Conservation (phyloP, 495 filamentous ascomycete genomes). For the Penicillium goetzii region DNA sequence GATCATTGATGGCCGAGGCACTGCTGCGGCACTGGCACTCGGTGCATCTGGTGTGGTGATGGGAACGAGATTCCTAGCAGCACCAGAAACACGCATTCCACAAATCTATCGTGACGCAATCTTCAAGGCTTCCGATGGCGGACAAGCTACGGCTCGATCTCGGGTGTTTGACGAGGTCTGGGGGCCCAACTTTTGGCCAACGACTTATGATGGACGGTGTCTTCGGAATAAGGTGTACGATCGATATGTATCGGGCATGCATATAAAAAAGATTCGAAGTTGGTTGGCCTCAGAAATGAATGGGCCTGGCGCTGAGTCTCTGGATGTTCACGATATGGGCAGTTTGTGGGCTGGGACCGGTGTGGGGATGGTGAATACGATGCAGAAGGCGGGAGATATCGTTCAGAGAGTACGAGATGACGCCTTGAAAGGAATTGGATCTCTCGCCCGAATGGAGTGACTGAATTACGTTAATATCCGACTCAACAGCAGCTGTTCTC, state of each 20-base stretch:
- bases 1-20: conserved; percentile 63
- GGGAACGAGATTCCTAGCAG: conserved; percentile 70
- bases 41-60: conserved; percentile 67
- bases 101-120: conserved; percentile 61
- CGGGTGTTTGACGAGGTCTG: conserved; percentile 68
- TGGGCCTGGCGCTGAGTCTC: not conserved
- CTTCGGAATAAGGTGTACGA: conserved; percentile 64
- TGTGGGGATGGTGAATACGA: conserved; percentile 41
- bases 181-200: conserved; percentile 67
- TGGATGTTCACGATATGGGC: conserved; percentile 52
- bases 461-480: not conserved
- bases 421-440: not conserved
- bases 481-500: too few species aligned
- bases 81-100: conserved; percentile 60
- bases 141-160: conserved; percentile 63
- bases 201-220: conserved; percentile 60
- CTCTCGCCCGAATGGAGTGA: not conserved
- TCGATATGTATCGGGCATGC: conserved; percentile 50
- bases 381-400: conserved; percentile 36
- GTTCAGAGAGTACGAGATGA: conserved; percentile 26
- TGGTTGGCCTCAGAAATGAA: conserved; percentile 37
- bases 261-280: conserved; percentile 53
- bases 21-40: conserved; percentile 63
- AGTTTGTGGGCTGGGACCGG: conserved; percentile 65
- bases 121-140: conserved; percentile 63